Conservation (phyloP, 1,139 yeast species). For the Pneumocystis sp. region DNA sequence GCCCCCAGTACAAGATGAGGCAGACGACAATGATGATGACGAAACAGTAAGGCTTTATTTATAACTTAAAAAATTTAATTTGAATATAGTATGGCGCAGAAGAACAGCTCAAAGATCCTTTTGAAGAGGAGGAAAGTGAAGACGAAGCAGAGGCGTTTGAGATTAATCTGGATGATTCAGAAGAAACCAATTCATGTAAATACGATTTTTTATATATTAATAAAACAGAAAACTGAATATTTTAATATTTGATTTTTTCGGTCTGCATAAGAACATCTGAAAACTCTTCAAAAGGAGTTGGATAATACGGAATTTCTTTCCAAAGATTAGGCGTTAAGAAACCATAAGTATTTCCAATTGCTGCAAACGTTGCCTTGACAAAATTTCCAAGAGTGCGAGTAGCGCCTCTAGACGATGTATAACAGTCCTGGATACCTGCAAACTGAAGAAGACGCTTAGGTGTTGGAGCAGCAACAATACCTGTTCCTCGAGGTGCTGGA, state of each 20-base stretch:
- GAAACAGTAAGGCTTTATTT: not conserved
- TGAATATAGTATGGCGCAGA: constrained; percentile 7
- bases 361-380: constrained; percentile 98
- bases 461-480: constrained; percentile 99
- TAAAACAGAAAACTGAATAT: not conserved
- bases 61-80: constrained; percentile 1
- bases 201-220: not conserved
- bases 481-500: constrained; percentile 99
- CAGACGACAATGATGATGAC: constrained; percentile 12
- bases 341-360: constrained; percentile 88
- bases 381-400: constrained; percentile 99
- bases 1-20: constrained; percentile 14
- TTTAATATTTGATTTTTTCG: not conserved
- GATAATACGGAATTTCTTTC: constrained; percentile 48
- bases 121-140: constrained; percentile 1
- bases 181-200: not conserved
- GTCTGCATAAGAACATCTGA: constrained; percentile 10
- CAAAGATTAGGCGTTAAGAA: constrained; percentile 99
- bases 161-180: not conserved
- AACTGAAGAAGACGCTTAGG: constrained; percentile 97
- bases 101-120: constrained; percentile 1
- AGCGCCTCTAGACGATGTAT: constrained; percentile 97
- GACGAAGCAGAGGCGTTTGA: constrained; percentile 7
- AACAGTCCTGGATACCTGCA: constrained; percentile 99
- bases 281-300: constrained; percentile 12